Evolutionary conservation across 345 rosid genomes (phyloP), one percentile per base, ranked within the genome.

Genomic region (Populus euphratica): DNA sequence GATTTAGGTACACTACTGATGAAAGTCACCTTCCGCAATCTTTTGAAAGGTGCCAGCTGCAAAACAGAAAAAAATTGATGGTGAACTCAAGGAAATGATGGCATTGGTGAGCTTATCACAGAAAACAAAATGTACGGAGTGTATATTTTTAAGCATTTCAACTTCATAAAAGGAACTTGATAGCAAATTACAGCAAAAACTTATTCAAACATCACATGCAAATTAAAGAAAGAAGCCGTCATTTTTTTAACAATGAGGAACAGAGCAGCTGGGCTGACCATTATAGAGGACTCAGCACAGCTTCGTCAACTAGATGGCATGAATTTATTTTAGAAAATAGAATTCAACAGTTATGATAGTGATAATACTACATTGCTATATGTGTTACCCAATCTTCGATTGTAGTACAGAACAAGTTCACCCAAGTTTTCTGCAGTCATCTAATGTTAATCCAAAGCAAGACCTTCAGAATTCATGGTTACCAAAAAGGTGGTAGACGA

Each of bases 41-140:
- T 89, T 83, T 94, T 96, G 83, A 73, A 96, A 66, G 97, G 95
- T 21, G 98, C 96, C 12, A 92, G 97, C 99, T 94, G 88, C 49
- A 69, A 38, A 33, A 71, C 29, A 2, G 1, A 75, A 10, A 2
- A 11, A 29, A 5, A 11, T n/a, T 23, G 29, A 23, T n/a, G 63
- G 27, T 9, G 14, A 9, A 23, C 63, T 56, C 14, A n/a, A 9
- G 13, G n/a, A n/a, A 56, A 12, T 3, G 12, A 9, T 5, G 13
- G 29, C 29, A 4, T 1, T 8, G 63, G 27, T 25, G 13, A 20
- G 0, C 14, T 9, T 56, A 4, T 23, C 27, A n/a, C 49, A 39
- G 23, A 5, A 41, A n/a, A 68, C 41, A 38, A 64, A 64, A 29
- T 56, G 5, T 1, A 56, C 27, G n/a, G 63, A 56, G 63, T 56